Evolutionary conservation across 106 monocot genomes (phyloP), one percentile per base, ranked within the genome.

Genomic region (Dioscorea alata): DNA sequence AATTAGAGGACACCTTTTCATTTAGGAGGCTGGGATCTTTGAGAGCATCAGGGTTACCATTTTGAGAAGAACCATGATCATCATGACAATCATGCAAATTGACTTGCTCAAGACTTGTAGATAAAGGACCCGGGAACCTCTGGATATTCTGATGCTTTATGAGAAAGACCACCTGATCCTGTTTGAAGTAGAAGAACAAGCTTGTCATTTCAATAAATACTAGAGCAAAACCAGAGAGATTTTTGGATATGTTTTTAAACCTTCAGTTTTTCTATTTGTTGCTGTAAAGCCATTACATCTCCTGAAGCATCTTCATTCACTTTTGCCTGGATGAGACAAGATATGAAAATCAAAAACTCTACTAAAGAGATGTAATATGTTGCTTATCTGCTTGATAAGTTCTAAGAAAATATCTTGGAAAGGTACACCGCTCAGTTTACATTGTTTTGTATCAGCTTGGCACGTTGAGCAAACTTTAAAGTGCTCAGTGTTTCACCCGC

Each of bases 381-480:
- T 42, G 42, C 42, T 42, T 42, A 42, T 42, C 5, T 10, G 10
- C 6, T 42, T 42, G 42, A 42, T 42, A 42, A 42, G 42, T 42
- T 42, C 42, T 42, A 12, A 19, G 28, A 35, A 22, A 57, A 23
- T 34, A 69, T 59, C 20, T 69, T 19, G 34, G 57, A 19, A 21
- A 12, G 28, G 20, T 48, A 31, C 33, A 61, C 8, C 4, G 21
- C 13, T 23, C 61, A 23, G 28, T 16, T 12, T 90, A 90, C 90
- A 90, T 90, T 90, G 69, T 90, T 90, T 59, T 86, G 90, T 59
- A 90, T 90, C 13, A 90, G 81, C 63, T 86, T 90, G 50, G 90
- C 86, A 61, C 90, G 86, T 35, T 81, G 86, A 64, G 90, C 90
- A 82, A 90, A 90, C 73, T 86, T 90, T 23, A 90, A 64, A 34